Percentiles rank a stretch among this genome's conserved stretches.
These are phyloP conservation scores for Aquanectria penicillioides DNA, from an alignment of 2,329 filamentous ascomycete species.

Conservation along the genomic window DNA sequence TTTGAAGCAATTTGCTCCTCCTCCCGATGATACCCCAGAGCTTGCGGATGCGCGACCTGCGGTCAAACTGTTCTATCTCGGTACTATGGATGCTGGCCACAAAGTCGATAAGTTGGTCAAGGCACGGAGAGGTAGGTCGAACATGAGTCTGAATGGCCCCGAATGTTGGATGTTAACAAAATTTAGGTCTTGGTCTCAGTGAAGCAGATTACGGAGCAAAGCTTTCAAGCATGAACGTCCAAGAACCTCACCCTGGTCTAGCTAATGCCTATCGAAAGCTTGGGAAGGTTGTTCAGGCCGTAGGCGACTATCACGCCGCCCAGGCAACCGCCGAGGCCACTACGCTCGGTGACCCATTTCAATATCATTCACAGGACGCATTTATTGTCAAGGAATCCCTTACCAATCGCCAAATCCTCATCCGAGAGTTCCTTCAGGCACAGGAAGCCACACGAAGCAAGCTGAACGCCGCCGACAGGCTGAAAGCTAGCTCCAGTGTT, in stretches of 20 bases:
- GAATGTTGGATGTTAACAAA: slow-evolving; percentile 31
- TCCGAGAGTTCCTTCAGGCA: slow-evolving; percentile 91
- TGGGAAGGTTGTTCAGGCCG: slow-evolving; percentile 90
- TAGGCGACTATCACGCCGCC: slow-evolving; percentile 94
- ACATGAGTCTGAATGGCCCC: neutral
- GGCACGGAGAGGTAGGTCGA: slow-evolving; percentile 78
- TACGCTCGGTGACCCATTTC: slow-evolving; percentile 90
- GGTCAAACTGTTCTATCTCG: slow-evolving; percentile 95
- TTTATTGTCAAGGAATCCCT: slow-evolving; percentile 98
- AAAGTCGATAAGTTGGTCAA: slow-evolving; percentile 97
- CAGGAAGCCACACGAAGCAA: slow-evolving; percentile 87
- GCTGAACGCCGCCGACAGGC: slow-evolving; percentile 84
- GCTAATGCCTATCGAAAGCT: slow-evolving; percentile 93
- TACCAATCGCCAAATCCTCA: slow-evolving; percentile 95
- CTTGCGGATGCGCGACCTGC: slow-evolving; percentile 87
- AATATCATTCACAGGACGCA: slow-evolving; percentile 94
- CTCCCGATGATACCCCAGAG: slow-evolving; percentile 96
- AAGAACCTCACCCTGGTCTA: slow-evolving; percentile 90
- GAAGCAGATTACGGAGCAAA: slow-evolving; percentile 96
- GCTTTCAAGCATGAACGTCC: slow-evolving; percentile 83
- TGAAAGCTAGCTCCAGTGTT: slow-evolving; percentile 88
- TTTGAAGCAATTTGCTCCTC: slow-evolving; percentile 97
- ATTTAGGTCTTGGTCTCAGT: slow-evolving; percentile 84
- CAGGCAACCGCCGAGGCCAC: slow-evolving; percentile 97
- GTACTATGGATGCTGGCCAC: slow-evolving; percentile 95